A percentile compares a stretch with the other conserved stretches of the same genome.
These are phyloP conservation scores for Neopestalotiopsis sp. DNA, from an alignment of 2,329 filamentous ascomycete genomes.

Conservation along the genomic window DNA sequence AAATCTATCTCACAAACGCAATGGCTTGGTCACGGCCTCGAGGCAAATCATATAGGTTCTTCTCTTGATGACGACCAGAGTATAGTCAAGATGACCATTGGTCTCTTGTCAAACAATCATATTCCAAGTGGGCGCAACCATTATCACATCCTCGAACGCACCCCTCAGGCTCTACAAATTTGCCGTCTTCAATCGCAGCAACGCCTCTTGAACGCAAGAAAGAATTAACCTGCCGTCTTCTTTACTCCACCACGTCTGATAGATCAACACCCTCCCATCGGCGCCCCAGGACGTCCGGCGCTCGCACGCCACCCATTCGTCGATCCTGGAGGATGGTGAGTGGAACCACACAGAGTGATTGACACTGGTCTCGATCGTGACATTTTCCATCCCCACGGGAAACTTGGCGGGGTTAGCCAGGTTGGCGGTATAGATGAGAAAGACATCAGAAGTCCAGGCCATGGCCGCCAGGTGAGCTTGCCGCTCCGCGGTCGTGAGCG, in stretches of 20 bases:
- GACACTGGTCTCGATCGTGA: constrained; percentile 19
- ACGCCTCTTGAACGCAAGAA: constrained; percentile 22
- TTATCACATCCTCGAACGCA: background rate
- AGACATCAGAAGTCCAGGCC: constrained; percentile 17
- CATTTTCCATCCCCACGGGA: background rate
- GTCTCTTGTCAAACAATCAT: background rate
- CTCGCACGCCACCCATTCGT: constrained; percentile 23
- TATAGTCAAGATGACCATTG: too few relatives aligned
- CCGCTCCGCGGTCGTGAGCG: background rate
- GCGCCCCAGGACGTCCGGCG: constrained; percentile 22
- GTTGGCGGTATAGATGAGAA: constrained; percentile 18
- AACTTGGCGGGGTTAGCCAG: constrained; percentile 14
- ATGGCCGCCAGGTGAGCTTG: constrained; percentile 16
- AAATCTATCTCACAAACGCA: too few relatives aligned
- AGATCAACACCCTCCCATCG: constrained; percentile 23
- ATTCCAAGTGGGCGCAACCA: background rate
- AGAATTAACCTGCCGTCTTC: constrained; percentile 21
- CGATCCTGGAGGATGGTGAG: constrained; percentile 16
- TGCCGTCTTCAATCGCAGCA: constrained; percentile 20
- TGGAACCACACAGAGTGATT: constrained; percentile 24
- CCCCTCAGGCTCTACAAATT: background rate
- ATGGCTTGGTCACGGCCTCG: too few relatives aligned
- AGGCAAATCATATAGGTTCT: too few relatives aligned
- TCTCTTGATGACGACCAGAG: too few relatives aligned
- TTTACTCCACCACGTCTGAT: constrained; percentile 21